Percentiles rank a stretch among this genome's conserved stretches.
Conservation (phyloP, 345 rosid genomes). For the Kandelia obovata region DNA sequence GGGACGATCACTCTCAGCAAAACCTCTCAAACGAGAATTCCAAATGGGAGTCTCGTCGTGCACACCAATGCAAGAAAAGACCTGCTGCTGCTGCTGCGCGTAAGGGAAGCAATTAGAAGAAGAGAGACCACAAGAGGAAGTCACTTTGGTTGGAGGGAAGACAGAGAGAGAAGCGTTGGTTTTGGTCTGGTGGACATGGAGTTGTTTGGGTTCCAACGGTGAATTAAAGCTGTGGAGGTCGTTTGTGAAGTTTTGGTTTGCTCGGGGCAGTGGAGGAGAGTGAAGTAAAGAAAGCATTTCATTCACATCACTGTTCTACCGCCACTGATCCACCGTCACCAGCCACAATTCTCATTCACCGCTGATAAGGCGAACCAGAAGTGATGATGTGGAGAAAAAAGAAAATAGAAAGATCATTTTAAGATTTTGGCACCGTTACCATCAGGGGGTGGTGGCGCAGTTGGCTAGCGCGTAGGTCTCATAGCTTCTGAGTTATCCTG, state of each 20-base stretch:
- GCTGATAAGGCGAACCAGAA: too few relatives aligned
- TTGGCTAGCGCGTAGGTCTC: slow-evolving; percentile 99
- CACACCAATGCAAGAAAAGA: slow-evolving; percentile 7
- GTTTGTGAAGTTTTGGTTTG: background rate
- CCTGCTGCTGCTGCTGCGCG: slow-evolving; percentile 25
- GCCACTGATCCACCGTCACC: too few relatives aligned
- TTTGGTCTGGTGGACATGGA: slow-evolving; percentile 34
- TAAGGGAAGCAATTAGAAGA: background rate
- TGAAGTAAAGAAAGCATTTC: background rate
- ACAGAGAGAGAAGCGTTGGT: slow-evolving; percentile 23
- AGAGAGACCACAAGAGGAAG: slow-evolving; percentile 28
- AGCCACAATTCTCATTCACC: too few relatives aligned
- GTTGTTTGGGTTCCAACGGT: slow-evolving; percentile 41
- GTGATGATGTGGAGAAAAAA: too few relatives aligned
- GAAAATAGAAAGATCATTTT: accelerated
- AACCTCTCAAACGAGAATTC: slow-evolving; percentile 40
- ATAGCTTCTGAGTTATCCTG: slow-evolving; percentile 83
- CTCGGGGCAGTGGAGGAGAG: background rate
- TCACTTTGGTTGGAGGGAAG: slow-evolving; percentile 30
- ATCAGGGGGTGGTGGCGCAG: slow-evolving; percentile 91
- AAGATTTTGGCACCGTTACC: background rate
- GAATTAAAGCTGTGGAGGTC: slow-evolving; percentile 32
- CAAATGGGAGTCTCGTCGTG: slow-evolving; percentile 21
- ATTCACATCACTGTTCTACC: too few relatives aligned
- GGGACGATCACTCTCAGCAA: slow-evolving; percentile 30